Base-by-base conservation (phyloP, 2,329 filamentous ascomycete species). In the Paecilomyces formosus region DNA sequence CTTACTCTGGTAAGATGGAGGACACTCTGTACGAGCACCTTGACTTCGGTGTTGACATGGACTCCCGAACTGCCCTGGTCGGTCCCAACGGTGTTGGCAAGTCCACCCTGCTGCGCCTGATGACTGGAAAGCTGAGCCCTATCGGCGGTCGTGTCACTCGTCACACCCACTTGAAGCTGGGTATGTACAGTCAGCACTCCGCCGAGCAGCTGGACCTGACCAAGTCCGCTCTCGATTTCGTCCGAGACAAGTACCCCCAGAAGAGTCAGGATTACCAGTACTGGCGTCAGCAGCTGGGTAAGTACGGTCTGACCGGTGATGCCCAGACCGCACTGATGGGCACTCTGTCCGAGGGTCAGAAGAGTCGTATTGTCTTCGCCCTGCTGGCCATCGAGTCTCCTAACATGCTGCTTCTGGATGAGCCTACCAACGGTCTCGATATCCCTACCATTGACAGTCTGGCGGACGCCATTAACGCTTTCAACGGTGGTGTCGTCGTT, bases 71-170 rank as follows among this genome's bases (percentile, higher is more conserved):
- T 53, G 93, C 93, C 54, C 88, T 99, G 62, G 94, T 99, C 73
- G 94, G 94, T 61, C 94, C 94, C 74, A 97, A 97, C 78, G 94
- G 94, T 92, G 94, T 97, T 60, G 94, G 94, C 76, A 99, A 99
- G 82, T 97, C 94, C 24, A 97, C 94, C 13, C 84, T 97, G 59
- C 87, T 99, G 63, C 89, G 90, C 67, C 86, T 99, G 67, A 97
- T 99, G 90, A 97, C 93, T 13, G 92, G 92, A 77, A 92, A 94
- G 80, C 85, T 97, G 57, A 92, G 87, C 31, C 89, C 94, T 52
- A 96, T 90, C 51, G 80, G 79, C 58, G 94, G 94, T 67, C 80
- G 83, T 62, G 91, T 99, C 65, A 89, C 87, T 65, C 88, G 92
- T 63, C 95, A 99, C 82, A 97, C 94, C 58, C 94, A 99, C 80